Conservation (phyloP, 2,329 filamentous ascomycete species). For the Plenodomus lindquistii region DNA sequence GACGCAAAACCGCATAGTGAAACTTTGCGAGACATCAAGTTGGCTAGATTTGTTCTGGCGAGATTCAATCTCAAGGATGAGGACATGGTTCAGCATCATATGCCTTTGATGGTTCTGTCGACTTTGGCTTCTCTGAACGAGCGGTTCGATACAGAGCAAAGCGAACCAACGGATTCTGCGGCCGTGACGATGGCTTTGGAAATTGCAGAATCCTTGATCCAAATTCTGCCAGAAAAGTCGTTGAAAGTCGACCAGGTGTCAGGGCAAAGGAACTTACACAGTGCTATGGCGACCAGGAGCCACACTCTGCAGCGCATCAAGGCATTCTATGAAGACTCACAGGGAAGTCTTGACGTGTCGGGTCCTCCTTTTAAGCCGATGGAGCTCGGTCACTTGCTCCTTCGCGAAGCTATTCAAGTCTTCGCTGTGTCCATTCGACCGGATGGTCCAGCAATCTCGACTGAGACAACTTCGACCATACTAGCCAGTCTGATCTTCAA, state of each 20-base stretch:
- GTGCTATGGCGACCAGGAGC: conserved; percentile 8
- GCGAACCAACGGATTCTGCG: conserved; percentile 14
- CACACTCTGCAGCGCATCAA: conserved; percentile 25
- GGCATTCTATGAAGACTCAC: conserved; percentile 42
- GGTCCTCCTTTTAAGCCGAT: conserved; percentile 32
- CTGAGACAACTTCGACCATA: conserved; percentile 38
- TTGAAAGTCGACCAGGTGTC: conserved; percentile 18
- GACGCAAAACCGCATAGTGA: conserved; percentile 56
- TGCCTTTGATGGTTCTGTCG: conserved; percentile 74
- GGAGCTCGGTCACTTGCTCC: conserved; percentile 31
- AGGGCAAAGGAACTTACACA: conserved; percentile 8
- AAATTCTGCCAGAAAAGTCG: conserved; percentile 43
- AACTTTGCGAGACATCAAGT: conserved; percentile 64
- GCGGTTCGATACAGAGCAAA: conserved; percentile 22
- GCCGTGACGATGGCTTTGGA: conserved; percentile 36
- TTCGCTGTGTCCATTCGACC: conserved; percentile 28
- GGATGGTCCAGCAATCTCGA: conserved; percentile 8
- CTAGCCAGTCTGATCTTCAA: conserved; percentile 42
- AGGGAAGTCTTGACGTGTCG: conserved; percentile 39
- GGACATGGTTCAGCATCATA: conserved; percentile 88
- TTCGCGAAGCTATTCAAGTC: conserved; percentile 36
- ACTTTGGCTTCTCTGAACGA: conserved; percentile 55
- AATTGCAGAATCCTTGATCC: conserved; percentile 43
- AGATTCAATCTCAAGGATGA: conserved; percentile 95
- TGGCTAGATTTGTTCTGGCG: conserved; percentile 79